Base-by-base conservation (phyloP, 2,329 filamentous ascomycete genomes). In the Leptographium radiaticola region DNA sequence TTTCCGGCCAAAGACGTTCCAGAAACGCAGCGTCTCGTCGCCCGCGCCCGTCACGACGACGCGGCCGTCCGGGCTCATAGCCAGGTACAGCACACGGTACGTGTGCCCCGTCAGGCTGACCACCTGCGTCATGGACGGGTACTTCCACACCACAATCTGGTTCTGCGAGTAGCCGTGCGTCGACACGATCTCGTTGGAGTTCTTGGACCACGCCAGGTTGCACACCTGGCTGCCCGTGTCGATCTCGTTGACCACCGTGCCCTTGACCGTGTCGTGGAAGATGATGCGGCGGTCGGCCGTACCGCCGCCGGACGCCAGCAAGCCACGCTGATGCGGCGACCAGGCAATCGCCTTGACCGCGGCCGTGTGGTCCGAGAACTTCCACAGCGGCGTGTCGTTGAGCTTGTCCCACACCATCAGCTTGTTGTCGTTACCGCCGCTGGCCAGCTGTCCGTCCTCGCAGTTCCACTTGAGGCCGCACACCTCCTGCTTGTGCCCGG, bases 61-160 rank as follows among this genome's bases (percentile, higher is more conserved):
- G 61, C 90, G 82, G 18, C 93, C 93, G 64, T 97, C 91, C 1
- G 93, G 93, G 64, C 90, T 96, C 89, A 97, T 97, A 36, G 90
- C 90, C 52, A 98, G 76, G 67, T 97, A 98, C 4, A 98, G 75
- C 13, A 98, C 93, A 64, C 93, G 86, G 69, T 94, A 1, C 8
- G 93, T 98, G 67, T 98, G 93, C 0, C 93, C 93, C 0, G 93
- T 98, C 47, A 98, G 74, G 60, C 88, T 95, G 43, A 89, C 91
- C 10, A 98, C 89, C 67, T 97, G 93, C 49, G 89, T 89, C 93
- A 98, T 97, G 60, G 86, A 90, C 1, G 93, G 93, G 65, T 98
- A 98, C 65, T 98, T 98, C 93, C 93, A 98, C 53, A 98, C 89
- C 40, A 97, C 91, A 62, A 98, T 96, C 68, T 97, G 93, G 67